phyloP scores from a whole-genome alignment of 2,329 filamentous ascomycete genomes.

The Colletotrichum cordylinicola region DNA sequence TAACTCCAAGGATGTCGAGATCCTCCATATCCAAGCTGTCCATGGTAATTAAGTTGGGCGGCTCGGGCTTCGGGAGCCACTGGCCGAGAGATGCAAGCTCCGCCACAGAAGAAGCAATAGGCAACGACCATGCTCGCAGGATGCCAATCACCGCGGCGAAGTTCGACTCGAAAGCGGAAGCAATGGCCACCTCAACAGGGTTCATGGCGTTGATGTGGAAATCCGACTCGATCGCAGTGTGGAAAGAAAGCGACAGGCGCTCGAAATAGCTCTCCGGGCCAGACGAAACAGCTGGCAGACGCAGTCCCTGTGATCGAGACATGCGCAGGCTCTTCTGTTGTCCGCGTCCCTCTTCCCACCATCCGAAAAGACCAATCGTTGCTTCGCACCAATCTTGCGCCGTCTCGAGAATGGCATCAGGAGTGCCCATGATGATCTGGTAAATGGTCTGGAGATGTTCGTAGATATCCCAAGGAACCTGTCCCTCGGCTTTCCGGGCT shows the following conservation, averaged over 20 bases:
- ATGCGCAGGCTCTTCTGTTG: slow-evolving; percentile 46
- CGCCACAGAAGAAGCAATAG: slow-evolving; percentile 77
- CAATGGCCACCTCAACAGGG: slow-evolving; percentile 80
- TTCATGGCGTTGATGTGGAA: slow-evolving; percentile 80
- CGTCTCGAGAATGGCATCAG: slow-evolving; percentile 75
- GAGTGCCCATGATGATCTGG: slow-evolving; percentile 78
- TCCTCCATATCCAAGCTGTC: slow-evolving; percentile 82
- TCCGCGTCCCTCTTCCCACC: slow-evolving; percentile 86
- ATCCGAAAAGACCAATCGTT: slow-evolving; percentile 80
- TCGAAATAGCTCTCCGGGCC: slow-evolving; percentile 74
- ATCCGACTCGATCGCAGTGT: slow-evolving; percentile 70
- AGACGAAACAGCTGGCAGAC: slow-evolving; percentile 44
- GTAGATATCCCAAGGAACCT: slow-evolving; percentile 89
- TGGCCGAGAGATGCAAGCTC: slow-evolving; percentile 84
- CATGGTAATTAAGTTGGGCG: slow-evolving; percentile 59
- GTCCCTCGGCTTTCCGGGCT: slow-evolving; percentile 80
- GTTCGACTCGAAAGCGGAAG: slow-evolving; percentile 83
- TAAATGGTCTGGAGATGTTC: slow-evolving; percentile 84
- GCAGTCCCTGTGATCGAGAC: slow-evolving; percentile 44
- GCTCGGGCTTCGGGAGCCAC: slow-evolving; percentile 74
- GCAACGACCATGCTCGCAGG: slow-evolving; percentile 80
- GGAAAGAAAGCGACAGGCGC: slow-evolving; percentile 74
- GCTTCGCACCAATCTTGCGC: slow-evolving; percentile 94
- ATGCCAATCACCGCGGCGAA: slow-evolving; percentile 77
- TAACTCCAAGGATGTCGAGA: slow-evolving; percentile 80